Evolutionary conservation across 2,329 filamentous ascomycete genomes (phyloP), one percentile per base, ranked within the genome.

Genomic region (Fusarium setosum): DNA sequence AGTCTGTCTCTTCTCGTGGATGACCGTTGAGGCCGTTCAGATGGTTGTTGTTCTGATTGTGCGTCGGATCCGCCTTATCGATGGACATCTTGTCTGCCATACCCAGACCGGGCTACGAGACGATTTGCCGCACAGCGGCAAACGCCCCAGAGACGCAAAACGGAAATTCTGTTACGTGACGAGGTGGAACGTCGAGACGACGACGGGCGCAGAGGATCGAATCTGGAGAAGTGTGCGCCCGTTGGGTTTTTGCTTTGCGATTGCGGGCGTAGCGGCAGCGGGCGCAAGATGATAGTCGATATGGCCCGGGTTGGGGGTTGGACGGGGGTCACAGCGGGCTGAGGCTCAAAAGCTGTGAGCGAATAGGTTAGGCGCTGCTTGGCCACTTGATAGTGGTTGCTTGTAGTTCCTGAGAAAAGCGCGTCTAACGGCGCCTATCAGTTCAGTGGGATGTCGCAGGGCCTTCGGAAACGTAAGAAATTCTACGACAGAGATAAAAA

Each of bases 11-110:
- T 65, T 89, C 85, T 76, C 86, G 75, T 47, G 60, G 66, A 47
- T 73, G 69, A 65, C 79, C 75, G 84, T 77, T 76, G 56, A 73
- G 65, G 60, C 63, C 65, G 37, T 73, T 70, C 52, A 63, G 62
- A 61, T 70, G 62, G 56, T 77, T 73, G 85, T 71, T 63, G 66
- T 70, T 68, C 57, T 72, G 65, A 62, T 68, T 59, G 54, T 73
- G 71, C 64, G 65, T 65, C 59, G 64, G 69, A 65, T 73, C 66
- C 68, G 73, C 84, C 78, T 86, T 85, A 76, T 90, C 87, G 77
- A 90, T 86, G 70, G 88, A 89, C 88, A 90, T 90, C 70, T 82
- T 87, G 79, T 89, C 86, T 79, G 86, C 85, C 87, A 90, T 90
- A 76, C 81, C 70, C 70, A 68, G 68, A 65, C 60, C 44, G 71